A percentile compares a stretch with the other conserved stretches of the same genome.
phyloP scores from a whole-genome alignment of 2,329 filamentous ascomycete genomes.

The Colletotrichum musae region DNA sequence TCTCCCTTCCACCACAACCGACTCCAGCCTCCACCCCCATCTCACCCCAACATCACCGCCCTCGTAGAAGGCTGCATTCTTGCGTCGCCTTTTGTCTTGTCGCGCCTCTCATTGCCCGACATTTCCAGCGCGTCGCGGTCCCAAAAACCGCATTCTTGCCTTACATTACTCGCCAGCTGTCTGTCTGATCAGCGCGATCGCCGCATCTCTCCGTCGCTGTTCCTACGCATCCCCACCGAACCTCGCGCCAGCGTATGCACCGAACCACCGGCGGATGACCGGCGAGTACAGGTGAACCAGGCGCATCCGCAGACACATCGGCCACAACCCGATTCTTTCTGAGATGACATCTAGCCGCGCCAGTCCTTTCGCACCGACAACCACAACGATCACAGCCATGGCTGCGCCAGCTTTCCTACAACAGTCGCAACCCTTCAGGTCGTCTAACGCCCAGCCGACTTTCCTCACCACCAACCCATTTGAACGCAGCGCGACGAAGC shows the following conservation, averaged over 20 bases:
- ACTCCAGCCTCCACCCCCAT: constrained; percentile 21
- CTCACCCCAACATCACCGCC: constrained; percentile 27
- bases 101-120: constrained; percentile 27
- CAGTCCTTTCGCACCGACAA: constrained; percentile 50
- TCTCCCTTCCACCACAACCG: constrained; percentile 23
- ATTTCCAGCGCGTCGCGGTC: constrained; percentile 31
- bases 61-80: constrained; percentile 38
- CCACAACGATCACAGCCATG: constrained; percentile 56
- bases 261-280: constrained; percentile 49
- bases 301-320: constrained; percentile 47
- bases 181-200: constrained; percentile 27
- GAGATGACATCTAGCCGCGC: constrained; percentile 49
- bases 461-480: constrained; percentile 52
- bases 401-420: constrained; percentile 60
- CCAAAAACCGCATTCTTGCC: constrained; percentile 10
- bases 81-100: constrained; percentile 19
- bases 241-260: constrained; percentile 47
- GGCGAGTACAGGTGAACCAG: constrained; percentile 43
- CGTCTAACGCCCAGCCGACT: constrained; percentile 54
- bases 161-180: constrained; percentile 1
- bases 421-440: constrained; percentile 57
- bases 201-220: constrained; percentile 19
- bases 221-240: constrained; percentile 19
- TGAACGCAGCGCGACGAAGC: constrained; percentile 59
- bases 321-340: constrained; percentile 41